Base-by-base conservation (phyloP, 2,329 filamentous ascomycete genomes). In the Chaetomiaceae sp. region DNA sequence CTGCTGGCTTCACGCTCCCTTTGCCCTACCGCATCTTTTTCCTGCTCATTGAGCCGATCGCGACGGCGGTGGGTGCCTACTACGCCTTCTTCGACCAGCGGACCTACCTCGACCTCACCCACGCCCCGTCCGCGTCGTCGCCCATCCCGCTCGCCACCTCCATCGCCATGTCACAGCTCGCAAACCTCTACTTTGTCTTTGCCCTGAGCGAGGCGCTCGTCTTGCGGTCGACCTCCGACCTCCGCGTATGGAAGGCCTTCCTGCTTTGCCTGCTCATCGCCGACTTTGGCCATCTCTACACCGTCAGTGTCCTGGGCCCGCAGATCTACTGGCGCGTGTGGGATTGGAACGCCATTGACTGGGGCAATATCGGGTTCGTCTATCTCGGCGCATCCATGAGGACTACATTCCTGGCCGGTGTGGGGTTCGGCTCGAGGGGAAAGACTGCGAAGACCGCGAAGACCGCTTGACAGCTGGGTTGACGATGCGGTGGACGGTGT, bases 181-280 rank as follows among this genome's bases (percentile, higher is more conserved):
- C 83, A 35, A 90, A 88, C 65, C 71, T 90, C 52, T 91, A 90
- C 67, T 65, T 90, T 32, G 76, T 86, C 48, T 87, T 90, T 64
- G 79, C 84, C 45, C 66, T 91, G 58, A 88, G 85, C 67, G 86
- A 93, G 67, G 84, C 84, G 2, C 66, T 88, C 19, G 81, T 91
- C 11, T 73, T 91, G 53, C 81, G 87, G 34, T 73, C 77, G 14
- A 87, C 86, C 6, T 68, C 69, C 40, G 81, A 89, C 66, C 60
- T 83, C 27, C 70, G 72, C 19, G 85, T 91, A 47, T 91, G 86
- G 86, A 73, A 69, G 54, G 72, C 77, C 1, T 71, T 90, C 20
- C 68, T 90, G 4, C 66, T 83, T 37, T 81, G 76, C 30, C 68
- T 90, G 48, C 72, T 90, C 26, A 62, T 90, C 14, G 86, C 84